Evolutionary conservation across 441 rosid species (phyloP), one percentile per base, ranked within the genome.

Genomic region (Populus hybrid): DNA sequence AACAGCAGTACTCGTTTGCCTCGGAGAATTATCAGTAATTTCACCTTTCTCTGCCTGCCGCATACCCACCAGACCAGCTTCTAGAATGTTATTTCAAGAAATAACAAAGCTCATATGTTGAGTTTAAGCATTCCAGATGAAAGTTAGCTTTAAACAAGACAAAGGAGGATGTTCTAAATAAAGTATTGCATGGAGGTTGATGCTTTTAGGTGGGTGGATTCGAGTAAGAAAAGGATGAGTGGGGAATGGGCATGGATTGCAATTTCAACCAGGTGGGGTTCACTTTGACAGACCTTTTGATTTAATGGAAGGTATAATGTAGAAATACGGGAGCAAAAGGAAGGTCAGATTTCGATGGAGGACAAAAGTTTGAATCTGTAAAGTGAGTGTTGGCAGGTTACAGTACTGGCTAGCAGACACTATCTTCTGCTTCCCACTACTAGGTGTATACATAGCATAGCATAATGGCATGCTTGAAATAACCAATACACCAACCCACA

Each of bases 221-320:
- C 7, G 46, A 80, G 74, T 38, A 64, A 34, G 76, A 74, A 77
- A 76, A 21, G 63, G 38, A 28, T 50, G 69, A 4, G 84, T 78
- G 77, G 84, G 84, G 82, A 57, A 81, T 76, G 81, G 77, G 76
- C 28, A 69, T 73, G 54, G 83, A 75, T 70, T 75, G 73, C 78
- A 70, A 73, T 59, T 80, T 83, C 85, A 84, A 77, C 82, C 74
- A 54, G 20, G 88, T 81, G 87, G 88, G 87, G 85, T 76, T 80
- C 84, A 78, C 38, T 72, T 74, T 68, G 69, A 61, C 65, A 28
- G 68, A 16, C 73, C 35, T 80, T 77, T 61, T 70, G 75, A 50
- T 57, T 21, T 72, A 65, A 76, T 64, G 74, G 38, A 81, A 65
- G 42, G 59, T 70, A 50, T 70, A 50, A 73, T 64, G 59, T 76